phyloP scores from a whole-genome alignment of 208 protist genomes.

The Herpetomonas muscarum region DNA sequence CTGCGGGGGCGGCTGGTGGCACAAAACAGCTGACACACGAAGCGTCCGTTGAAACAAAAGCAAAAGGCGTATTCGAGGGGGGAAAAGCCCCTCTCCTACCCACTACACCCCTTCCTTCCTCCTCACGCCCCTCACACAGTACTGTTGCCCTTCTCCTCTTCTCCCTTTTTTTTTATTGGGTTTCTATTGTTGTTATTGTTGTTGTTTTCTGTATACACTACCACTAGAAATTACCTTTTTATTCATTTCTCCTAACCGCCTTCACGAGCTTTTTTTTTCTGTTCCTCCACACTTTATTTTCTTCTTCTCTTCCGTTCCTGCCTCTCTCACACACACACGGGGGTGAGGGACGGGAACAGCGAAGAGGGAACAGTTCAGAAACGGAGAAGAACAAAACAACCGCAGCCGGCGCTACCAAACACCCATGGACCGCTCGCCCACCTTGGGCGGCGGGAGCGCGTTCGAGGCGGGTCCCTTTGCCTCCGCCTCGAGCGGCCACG shows the following conservation, averaged over 20 bases:
- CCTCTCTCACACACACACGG: conserved; percentile 3
- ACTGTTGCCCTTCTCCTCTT: conserved; percentile 8
- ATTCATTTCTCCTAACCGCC: background rate
- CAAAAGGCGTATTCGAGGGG: too few species aligned
- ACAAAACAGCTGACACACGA: too few species aligned
- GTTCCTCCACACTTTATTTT: conserved; percentile 5
- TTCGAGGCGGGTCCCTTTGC: background rate
- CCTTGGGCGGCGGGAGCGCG: background rate
- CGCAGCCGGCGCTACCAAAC: too few species aligned
- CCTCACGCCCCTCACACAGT: background rate
- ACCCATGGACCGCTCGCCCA: too few species aligned
- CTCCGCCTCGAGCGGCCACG: background rate
- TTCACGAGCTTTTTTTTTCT: conserved; percentile 1
- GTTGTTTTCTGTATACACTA: background rate
- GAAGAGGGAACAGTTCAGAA: background rate
- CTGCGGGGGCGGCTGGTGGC: too few species aligned
- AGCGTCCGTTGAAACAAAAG: too few species aligned
- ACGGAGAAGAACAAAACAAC: background rate
- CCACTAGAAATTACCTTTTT: background rate
- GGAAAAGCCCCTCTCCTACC: too few species aligned
- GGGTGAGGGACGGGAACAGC: background rate
- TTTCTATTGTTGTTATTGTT: background rate
- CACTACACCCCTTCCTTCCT: too few species aligned
- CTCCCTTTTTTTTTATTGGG: conserved; percentile 2
- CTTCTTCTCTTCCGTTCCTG: conserved; percentile 13